phyloP scores from a whole-genome alignment of 306 rosid genomes.

The Phaseolus lunatus region DNA sequence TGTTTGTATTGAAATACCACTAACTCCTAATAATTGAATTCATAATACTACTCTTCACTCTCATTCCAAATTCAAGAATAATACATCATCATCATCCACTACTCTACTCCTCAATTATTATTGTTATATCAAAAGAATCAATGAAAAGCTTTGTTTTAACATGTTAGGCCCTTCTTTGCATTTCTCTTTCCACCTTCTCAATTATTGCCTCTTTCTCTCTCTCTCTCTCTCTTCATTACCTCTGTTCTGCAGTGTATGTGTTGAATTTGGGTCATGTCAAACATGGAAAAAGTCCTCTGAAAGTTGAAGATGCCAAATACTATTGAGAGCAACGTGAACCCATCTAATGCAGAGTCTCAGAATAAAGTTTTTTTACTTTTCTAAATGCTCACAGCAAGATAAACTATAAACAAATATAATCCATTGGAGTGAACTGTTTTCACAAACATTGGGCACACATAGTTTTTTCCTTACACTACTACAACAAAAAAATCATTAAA shows the following conservation, averaged over 20 bases:
- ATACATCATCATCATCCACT: too few species aligned
- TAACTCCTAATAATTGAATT: constrained; percentile 8
- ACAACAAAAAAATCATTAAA: too few species aligned
- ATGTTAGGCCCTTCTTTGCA: constrained; percentile 42
- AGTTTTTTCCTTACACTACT: too few species aligned
- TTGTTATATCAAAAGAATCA: constrained; percentile 33
- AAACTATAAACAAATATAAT: background rate
- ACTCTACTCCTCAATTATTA: too few species aligned
- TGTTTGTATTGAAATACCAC: constrained; percentile 1
- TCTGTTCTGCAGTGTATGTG: background rate
- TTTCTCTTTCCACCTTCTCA: constrained; percentile 29
- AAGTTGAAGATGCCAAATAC: constrained; percentile 1
- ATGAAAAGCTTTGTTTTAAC: constrained; percentile 55
- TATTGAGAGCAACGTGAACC: constrained; percentile 13
- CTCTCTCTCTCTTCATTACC: background rate
- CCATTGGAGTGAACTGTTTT: too few species aligned
- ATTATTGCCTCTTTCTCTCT: constrained; percentile 38
- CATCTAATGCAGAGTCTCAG: background rate
- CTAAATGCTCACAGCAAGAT: background rate
- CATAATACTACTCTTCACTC: background rate
- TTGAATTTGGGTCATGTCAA: constrained; percentile 39
- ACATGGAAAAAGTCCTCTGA: constrained; percentile 34
- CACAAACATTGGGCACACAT: too few species aligned
- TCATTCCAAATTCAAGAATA: constrained; percentile 33
- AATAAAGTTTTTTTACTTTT: background rate